These are phyloP conservation scores for Bruguiera gymnorhiza DNA, from an alignment of 345 rosid species.

Conservation along the genomic window DNA sequence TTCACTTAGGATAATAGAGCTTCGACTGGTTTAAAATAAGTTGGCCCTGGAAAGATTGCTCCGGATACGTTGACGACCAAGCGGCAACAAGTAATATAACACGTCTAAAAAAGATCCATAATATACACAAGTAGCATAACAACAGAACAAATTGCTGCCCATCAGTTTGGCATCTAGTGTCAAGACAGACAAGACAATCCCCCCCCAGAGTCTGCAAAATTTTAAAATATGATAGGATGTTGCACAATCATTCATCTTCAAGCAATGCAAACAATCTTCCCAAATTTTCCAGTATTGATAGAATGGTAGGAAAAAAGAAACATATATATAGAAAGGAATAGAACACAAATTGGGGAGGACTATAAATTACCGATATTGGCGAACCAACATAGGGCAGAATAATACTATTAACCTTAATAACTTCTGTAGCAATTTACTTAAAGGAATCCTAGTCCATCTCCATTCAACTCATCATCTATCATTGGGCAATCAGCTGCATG, in stretches of 20 bases:
- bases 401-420: neutral
- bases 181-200: no score
- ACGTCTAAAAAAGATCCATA: no score
- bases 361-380: neutral
- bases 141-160: no score
- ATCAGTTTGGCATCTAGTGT: no score
- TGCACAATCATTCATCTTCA: neutral
- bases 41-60: no score
- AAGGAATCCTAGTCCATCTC: constrained; percentile 28
- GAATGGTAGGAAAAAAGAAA: neutral
- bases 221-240: no score
- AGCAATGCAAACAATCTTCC: neutral
- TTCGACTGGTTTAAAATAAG: no score
- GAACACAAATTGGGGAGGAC: neutral
- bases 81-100: no score
- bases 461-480: constrained; percentile 29
- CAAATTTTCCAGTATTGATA: neutral
- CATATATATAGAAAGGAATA: neutral
- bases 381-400: neutral
- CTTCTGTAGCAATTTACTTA: constrained; percentile 9
- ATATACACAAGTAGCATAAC: no score
- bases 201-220: no score
- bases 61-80: no score
- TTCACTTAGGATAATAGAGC: no score
- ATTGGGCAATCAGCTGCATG: constrained; percentile 45